Percentiles rank a stretch among this genome's conserved stretches.
Evolutionary conservation across 2,329 filamentous ascomycete genomes (phyloP).

Genomic region (Celoporthe dispersa): DNA sequence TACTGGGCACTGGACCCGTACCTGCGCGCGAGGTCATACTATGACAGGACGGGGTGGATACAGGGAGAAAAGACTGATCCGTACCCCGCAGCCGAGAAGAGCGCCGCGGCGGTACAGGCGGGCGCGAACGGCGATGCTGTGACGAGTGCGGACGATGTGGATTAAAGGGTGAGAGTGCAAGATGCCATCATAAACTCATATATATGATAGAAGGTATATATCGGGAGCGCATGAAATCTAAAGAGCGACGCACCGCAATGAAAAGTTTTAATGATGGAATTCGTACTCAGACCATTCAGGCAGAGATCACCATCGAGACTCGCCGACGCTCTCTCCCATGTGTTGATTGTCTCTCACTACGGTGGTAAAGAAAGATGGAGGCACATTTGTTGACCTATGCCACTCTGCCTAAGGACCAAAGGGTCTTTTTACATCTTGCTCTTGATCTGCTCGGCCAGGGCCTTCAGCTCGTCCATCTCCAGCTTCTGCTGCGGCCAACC

Average conservation of each 20-base stretch:
- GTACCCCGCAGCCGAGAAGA: conserved; percentile 53
- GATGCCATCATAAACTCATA: conserved; percentile 11
- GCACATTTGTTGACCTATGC: neutral
- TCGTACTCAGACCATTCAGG: neutral
- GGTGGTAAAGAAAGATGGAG: neutral
- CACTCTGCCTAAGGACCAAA: neutral
- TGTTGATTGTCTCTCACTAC: neutral
- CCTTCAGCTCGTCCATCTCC: conserved; percentile 84
- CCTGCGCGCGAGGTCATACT: conserved; percentile 78
- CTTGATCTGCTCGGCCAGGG: conserved; percentile 82
- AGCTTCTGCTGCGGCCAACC: conserved; percentile 76
- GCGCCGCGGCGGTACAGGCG: conserved; percentile 26
- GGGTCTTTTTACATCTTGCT: conserved; percentile 71
- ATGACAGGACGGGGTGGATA: conserved; percentile 80
- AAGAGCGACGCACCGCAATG: conserved; percentile 2
- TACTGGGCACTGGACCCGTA: conserved; percentile 95
- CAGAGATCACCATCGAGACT: neutral
- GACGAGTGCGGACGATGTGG: conserved; percentile 51
- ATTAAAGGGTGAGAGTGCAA: conserved; percentile 34
- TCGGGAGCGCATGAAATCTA: neutral
- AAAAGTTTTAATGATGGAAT: conserved; percentile 2
- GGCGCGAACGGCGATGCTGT: conserved; percentile 36
- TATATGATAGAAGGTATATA: conserved; percentile 19
- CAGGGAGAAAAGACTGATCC: conserved; percentile 72
- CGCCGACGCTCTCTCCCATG: neutral